Conservation (phyloP, 225 moss, liverwort and hornwort genomes). For the Sphagnum contortum region DNA sequence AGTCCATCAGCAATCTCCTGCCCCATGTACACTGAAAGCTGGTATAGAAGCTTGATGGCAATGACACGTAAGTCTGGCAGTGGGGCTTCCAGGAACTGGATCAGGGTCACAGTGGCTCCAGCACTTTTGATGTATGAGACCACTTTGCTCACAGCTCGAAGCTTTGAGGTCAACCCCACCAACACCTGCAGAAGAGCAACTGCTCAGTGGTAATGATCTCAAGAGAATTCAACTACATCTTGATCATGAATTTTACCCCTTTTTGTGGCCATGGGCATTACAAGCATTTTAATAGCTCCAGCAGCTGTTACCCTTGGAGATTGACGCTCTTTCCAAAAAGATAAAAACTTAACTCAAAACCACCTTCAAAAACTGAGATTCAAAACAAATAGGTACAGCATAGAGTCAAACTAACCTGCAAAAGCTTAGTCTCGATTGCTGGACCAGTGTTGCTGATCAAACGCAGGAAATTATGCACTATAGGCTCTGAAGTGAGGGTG, state of each 20-base stretch:
- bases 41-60: constrained; percentile 60
- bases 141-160: constrained; percentile 46
- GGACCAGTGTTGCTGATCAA: constrained; percentile 74
- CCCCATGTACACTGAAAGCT: constrained; percentile 72
- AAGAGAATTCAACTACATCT: too few species aligned
- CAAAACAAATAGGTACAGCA: not conserved
- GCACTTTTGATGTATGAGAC: constrained; percentile 84
- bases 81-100: constrained; percentile 89
- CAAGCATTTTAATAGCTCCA: too few species aligned
- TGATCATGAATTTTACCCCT: too few species aligned
- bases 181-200: constrained; percentile 43
- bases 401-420: constrained; percentile 34
- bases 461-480: constrained; percentile 56
- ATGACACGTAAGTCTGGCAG: constrained; percentile 62
- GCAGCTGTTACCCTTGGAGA: too few species aligned
- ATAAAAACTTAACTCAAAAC: not conserved
- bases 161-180: constrained; percentile 79
- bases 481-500: constrained; percentile 42
- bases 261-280: too few species aligned
- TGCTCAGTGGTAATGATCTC: too few species aligned
- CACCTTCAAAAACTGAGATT: too few species aligned
- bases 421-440: constrained; percentile 53
- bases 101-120: constrained; percentile 75
- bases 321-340: too few species aligned
- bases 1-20: constrained; percentile 90